Evolutionary conservation across 106 monocot species (phyloP), one percentile per base, ranked within the genome.

Genomic region (Cymbidium sinense): DNA sequence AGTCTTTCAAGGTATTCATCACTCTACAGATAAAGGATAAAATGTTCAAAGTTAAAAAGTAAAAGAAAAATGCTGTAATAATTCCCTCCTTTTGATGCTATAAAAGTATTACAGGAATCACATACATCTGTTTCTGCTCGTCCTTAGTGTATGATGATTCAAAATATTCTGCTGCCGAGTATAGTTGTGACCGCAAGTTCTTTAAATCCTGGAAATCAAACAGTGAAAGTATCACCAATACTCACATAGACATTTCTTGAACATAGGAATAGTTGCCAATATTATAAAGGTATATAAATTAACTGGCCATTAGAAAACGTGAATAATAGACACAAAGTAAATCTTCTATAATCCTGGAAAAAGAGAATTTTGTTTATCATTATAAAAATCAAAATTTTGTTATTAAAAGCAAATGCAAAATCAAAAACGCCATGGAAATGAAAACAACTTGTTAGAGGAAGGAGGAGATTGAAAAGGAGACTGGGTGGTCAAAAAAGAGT

Each of bases 161-260:
- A 55, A 94, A 99, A 76, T 92, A 99, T 64, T 99, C 92, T 43
- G 98, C 98, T 39, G 98, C 94, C 28, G 98, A 94, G 79, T 99
- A 92, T 25, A 99, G 70, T 83, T 94, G 91, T 33, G 88, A 83
- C 44, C 87, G 71, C 77, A 99, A 80, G 72, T 85, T 92, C 94
- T 86, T 92, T 83, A 99, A 80, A 80, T 92, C 98, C 98, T 99
- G 79, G 86, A 73, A 76, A 67, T 67, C 4, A 23, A 67, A 12
- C 67, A 67, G 67, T 29, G 33, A 17, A 33, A 31, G 29, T 33
- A 67, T 3, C 33, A 67, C 33, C 33, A 67, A 58, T 23, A 21
- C 31, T 67, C 23, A 23, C 21, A 58, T 58, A 58, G 3, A 4
- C 23, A 58, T n/a, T 58, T 58, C 20, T n/a, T 65, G 11, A 27